These are phyloP conservation scores for Sporobolus alterniflorus DNA, from an alignment of 202 grass and related monocot species.

Conservation along the genomic window DNA sequence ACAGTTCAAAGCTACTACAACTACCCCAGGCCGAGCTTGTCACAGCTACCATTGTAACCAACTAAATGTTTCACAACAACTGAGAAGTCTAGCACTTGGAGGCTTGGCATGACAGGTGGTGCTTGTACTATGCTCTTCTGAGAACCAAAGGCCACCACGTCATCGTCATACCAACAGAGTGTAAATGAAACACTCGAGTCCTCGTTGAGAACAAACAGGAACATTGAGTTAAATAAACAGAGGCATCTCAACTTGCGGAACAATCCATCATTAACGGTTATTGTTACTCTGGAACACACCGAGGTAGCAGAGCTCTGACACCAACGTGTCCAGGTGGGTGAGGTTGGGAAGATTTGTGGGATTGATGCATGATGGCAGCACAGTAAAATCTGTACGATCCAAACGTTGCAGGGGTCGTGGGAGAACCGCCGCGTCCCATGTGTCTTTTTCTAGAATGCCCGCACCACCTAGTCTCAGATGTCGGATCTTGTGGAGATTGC, in stretches of 20 bases:
- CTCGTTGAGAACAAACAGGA: background rate
- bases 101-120: background rate
- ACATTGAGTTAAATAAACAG: background rate
- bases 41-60: no score
- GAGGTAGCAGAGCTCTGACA: background rate
- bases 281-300: no score
- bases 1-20: background rate
- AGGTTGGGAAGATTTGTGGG: background rate
- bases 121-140: background rate
- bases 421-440: background rate
- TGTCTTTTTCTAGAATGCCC: no score
- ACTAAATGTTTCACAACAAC: background rate
- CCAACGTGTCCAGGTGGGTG: background rate
- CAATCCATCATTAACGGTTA: no score
- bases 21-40: background rate
- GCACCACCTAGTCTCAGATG: background rate
- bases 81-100: background rate
- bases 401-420: background rate
- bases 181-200: background rate
- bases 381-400: no score
- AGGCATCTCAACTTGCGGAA: background rate
- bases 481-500: background rate
- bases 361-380: background rate
- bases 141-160: background rate
- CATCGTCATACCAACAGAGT: no score